These are phyloP conservation scores for Eimeria falciformis DNA, from an alignment of 169 alveolate species.

Conservation along the genomic window DNA sequence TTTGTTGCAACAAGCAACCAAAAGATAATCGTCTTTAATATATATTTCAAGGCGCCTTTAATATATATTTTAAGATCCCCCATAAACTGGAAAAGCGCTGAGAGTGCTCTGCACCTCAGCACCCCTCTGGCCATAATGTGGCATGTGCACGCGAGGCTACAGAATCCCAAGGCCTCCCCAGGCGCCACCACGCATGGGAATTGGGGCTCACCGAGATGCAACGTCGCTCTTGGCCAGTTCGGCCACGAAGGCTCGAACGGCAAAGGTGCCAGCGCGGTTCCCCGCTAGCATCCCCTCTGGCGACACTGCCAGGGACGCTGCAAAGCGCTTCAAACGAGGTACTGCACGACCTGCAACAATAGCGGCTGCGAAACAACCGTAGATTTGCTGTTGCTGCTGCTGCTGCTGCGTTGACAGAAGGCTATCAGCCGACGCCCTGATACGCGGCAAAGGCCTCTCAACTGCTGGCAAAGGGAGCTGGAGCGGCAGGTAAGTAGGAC, in stretches of 20 bases:
- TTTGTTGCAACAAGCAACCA: background rate
- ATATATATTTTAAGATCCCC: no score
- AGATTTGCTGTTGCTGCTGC: constrained; percentile 58
- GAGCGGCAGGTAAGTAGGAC: constrained; percentile 57
- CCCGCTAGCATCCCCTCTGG: constrained; percentile 66
- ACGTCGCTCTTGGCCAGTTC: constrained; percentile 47
- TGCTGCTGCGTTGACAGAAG: constrained; percentile 18
- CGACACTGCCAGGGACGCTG: constrained; percentile 16
- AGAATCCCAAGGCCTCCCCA: background rate
- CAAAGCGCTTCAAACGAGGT: constrained; percentile 38
- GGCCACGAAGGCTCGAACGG: constrained; percentile 63
- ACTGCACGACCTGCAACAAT: constrained; percentile 38
- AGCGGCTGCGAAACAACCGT: constrained; percentile 57
- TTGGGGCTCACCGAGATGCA: constrained; percentile 39
- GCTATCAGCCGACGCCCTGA: background rate
- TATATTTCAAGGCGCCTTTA: no score
- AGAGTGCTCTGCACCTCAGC: no score
- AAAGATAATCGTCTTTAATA: no score
- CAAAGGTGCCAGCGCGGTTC: constrained; percentile 29
- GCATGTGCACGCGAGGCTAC: background rate
- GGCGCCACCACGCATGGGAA: no score
- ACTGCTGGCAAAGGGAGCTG: constrained; percentile 72
- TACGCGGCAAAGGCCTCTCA: constrained; percentile 60
- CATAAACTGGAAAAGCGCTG: no score
- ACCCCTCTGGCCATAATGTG: background rate